Base-by-base conservation (phyloP, 2,329 filamentous ascomycete species). In the Penicillium concentricum region DNA sequence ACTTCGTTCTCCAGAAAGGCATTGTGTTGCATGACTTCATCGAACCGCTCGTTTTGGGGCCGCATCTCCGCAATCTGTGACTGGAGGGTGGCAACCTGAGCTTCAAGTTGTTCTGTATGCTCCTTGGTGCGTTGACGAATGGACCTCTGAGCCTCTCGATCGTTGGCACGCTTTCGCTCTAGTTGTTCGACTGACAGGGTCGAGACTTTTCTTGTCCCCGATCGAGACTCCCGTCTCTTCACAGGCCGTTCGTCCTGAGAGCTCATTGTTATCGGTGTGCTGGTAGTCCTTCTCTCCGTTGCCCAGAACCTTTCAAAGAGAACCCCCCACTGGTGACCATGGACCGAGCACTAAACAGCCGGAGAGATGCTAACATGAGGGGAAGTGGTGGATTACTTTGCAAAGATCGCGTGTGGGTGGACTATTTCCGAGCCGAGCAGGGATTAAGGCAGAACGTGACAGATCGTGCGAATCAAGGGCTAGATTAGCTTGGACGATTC, bases 71-170 rank as follows among this genome's bases (percentile, higher is more conserved):
- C 77, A 45, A 84, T 78, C 26, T 62, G 63, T 13, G 41, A 47
- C 38, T 60, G 58, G 10, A 66, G 49, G 9, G 32, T 13, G 12
- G 56, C 39, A 13, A 64, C 63, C 56, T 81, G 79, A 47, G 76
- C 73, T 63, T 85, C 82, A n/a, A 85, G 76, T 28, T 73, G 74
- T 60, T 85, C 82, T 58, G 84, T 84, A 67, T 84, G 82, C 61
- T 84, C 81, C 61, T 83, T 84, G 41, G 82, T 85, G 58, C 83
- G 73, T 66, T 84, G 81, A 30, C 83, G 80, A 61, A 84, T 85
- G 47, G 82, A 82, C 61, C 82, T 77, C 67, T 85, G 83, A 52
- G 83, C 82, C 69, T 85, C 83, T 59, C 83, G 77, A 68, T 85
- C 83, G 68, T 85, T 85, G 59, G 83, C 83, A 57, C 83, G 76